Evolutionary conservation across 2,329 filamentous ascomycete genomes (phyloP), one percentile per base, ranked within the genome.

Genomic region (Aaosphaeria arxii): DNA sequence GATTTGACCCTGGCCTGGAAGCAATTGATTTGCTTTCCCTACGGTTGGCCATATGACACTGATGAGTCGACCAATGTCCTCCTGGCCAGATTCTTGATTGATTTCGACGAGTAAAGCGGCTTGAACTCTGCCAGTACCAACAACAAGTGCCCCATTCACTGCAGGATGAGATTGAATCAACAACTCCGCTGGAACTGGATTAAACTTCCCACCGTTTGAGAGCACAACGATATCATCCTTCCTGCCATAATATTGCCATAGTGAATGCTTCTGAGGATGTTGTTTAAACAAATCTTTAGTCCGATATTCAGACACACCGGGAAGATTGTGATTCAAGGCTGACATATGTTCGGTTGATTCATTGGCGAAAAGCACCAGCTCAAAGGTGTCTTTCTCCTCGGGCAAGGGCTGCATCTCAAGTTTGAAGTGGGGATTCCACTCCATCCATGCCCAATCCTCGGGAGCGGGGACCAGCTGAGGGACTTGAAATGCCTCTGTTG

Each of bases 151-250:
- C 6, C 46, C 42, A 13, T 32, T 11, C 7, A 48, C 13, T 1
- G 4, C 5, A 7, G 43, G 32, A 36, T 59, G 45, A 11, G 45
- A 43, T 17, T 52, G 47, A 2, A 68, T 39, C 1, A 44, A 30
- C 6, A 50, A 42, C 35, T 67, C 62, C 9, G 56, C 46, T 5
- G 46, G 7, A 4, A 57, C 50, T 30, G 63, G 64, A 11, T 52
- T 54, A 30, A 66, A 54, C 31, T 67, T 68, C 47, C 66, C 64
- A 5, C 64, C 64, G 24, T 61, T 67, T 9, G 53, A 53, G 2
- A 68, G 51, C 5, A 67, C 62, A 7, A 68, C 54, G 0, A 66
- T 42, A 43, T 74, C 72, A 17, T 64, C 62, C 31, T 59, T 61
- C 5, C 72, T 56, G 0, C 71, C 71, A 6, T 40, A 45, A 35